These are phyloP conservation scores for Bassia scoparia DNA, from an alignment of 148 eudicot species.

Conservation along the genomic window DNA sequence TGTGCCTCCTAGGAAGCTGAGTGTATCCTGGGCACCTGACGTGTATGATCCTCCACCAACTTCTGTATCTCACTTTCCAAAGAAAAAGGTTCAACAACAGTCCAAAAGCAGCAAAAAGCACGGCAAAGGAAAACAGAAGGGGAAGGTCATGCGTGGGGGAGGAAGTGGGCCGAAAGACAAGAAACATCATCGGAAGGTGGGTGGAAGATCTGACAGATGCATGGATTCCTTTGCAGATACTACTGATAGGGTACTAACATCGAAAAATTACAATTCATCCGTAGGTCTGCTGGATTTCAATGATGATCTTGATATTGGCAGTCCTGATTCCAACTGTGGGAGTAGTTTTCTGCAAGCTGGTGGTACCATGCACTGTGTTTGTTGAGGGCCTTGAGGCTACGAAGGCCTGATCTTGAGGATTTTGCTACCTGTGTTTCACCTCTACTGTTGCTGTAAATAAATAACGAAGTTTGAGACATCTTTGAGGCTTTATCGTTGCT, in stretches of 20 bases:
- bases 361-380: conserved; percentile 47
- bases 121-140: conserved; percentile 64
- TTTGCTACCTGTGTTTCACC: conserved; percentile 6
- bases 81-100: conserved; percentile 43
- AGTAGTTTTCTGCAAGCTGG: conserved; percentile 55
- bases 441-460: conserved; percentile 18
- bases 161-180: conserved; percentile 52
- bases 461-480: conserved; percentile 19
- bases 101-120: conserved; percentile 52
- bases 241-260: conserved; percentile 17
- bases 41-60: conserved; percentile 84
- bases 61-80: conserved; percentile 47
- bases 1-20: conserved; percentile 40
- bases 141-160: conserved; percentile 47
- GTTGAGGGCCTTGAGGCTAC: conserved; percentile 68
- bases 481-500: not conserved
- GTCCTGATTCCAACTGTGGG: conserved; percentile 53
- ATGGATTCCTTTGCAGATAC: conserved; percentile 28
- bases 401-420: conserved; percentile 14
- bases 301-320: conserved; percentile 35
- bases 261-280: conserved; percentile 30
- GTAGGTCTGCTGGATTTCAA: conserved; percentile 38
- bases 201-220: conserved; percentile 36
- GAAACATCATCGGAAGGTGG: conserved; percentile 49
- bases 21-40: conserved; percentile 89